A percentile compares a stretch with the other conserved stretches of the same genome.
Conservation (phyloP, 2,329 filamentous ascomycete genomes). For the Aspergillus terreus region DNA sequence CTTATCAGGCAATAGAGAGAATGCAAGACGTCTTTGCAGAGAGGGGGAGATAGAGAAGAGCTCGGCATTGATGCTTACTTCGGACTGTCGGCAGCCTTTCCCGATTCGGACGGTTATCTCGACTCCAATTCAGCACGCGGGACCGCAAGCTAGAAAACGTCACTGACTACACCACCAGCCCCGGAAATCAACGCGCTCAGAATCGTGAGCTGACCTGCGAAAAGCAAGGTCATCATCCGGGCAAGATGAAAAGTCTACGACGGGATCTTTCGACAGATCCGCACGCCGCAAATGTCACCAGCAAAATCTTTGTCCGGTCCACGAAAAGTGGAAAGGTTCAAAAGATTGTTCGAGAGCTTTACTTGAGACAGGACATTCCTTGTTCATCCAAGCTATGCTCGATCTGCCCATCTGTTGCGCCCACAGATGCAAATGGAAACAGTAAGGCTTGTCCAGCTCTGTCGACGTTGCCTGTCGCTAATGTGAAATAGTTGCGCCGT, state of each 20-base stretch:
- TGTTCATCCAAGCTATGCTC: constrained; percentile 90
- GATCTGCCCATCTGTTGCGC: constrained; percentile 68
- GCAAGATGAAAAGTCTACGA: constrained; percentile 61
- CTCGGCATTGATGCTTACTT: constrained; percentile 4
- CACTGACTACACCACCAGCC: constrained; percentile 8
- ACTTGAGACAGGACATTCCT: constrained; percentile 92
- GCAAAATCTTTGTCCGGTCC: constrained; percentile 92
- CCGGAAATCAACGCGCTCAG: constrained; percentile 18
- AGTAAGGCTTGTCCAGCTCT: constrained; percentile 45
- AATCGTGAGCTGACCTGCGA: constrained; percentile 3
- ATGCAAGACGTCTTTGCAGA: not conserved
- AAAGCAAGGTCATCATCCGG: constrained; percentile 10
- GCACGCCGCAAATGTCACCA: constrained; percentile 72
- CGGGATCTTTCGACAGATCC: constrained; percentile 52
- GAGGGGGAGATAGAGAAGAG: not conserved
- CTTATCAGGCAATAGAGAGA: not conserved
- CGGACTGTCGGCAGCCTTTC: constrained; percentile 20
- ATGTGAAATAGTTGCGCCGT: constrained; percentile 62
- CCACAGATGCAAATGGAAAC: constrained; percentile 73
- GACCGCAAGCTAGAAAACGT: constrained; percentile 12
- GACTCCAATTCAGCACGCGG: constrained; percentile 12
- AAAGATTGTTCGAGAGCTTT: constrained; percentile 96
- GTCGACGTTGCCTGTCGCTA: constrained; percentile 14
- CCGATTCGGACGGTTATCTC: constrained; percentile 16
- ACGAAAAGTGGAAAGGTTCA: constrained; percentile 96